Evolutionary conservation across 352 stramenopile species (phyloP), one percentile per base, ranked within the genome.

Genomic region (Globisporangium carolinianum): DNA sequence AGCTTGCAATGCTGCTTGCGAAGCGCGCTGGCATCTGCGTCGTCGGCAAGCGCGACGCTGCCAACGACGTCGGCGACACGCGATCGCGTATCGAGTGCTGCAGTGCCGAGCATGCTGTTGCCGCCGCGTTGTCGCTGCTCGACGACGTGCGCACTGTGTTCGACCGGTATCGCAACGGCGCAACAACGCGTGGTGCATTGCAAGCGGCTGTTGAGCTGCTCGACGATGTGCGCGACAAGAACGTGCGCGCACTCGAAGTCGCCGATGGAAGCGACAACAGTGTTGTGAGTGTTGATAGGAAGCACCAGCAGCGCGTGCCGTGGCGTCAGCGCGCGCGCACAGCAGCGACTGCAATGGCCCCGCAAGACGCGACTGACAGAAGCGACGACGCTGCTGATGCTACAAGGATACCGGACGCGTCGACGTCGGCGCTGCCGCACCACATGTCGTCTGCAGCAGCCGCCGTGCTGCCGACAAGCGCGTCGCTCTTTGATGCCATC

Each of bases 11-110:
- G 6, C 24, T 83, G 12, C 60, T 90, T 5, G 77, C 82, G 6
- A 82, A 80, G 42, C 82, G 82, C 36, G 69, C 76, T 0, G 79
- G 78, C 7, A 81, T 92, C 37, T 88, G 78, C 36, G 61, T 89
- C 42, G 72, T 67, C 1, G 82, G 82, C 7, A 90, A 92, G 46
- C 73, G 80, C 11, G 65, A 86, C 43, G 47, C 54, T 9, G 52
- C 63, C 0, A 83, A 79, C 45, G 79, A 89, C 51, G 61, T 65
- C 5, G 12, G 48, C 6, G 82, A 92, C 51, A 69, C 60, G 0
- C 76, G 82, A 5, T 85, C 77, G 6, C 35, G 18, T 1, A 24
- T 83, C 1, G 82, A 92, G 63, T 61, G 65, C 36, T 46, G 57
- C 6, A 53, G 62, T 15, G 66, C 67, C 0, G 48, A 45, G 12